A percentile compares a stretch with the other conserved stretches of the same genome.
These are phyloP conservation scores for Ormosia semicastrata DNA, from an alignment of 306 rosid species.

Conservation along the genomic window DNA sequence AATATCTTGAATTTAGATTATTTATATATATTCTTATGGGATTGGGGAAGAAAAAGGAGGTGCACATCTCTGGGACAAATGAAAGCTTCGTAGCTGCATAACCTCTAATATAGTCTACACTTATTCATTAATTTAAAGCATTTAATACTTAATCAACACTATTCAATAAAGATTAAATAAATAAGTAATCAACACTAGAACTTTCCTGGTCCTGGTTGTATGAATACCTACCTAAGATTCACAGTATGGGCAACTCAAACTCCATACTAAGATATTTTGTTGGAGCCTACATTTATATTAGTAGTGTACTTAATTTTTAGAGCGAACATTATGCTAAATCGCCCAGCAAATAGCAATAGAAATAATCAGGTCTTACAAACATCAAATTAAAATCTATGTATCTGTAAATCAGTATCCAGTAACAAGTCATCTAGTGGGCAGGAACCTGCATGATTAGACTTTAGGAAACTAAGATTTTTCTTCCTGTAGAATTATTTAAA, in stretches of 20 bases:
- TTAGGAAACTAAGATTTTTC: background rate
- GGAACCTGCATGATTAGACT: conserved; percentile 7
- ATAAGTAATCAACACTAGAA: background rate
- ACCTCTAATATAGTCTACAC: background rate
- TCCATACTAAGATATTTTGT: background rate
- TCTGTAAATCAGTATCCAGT: background rate
- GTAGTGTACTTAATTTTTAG: background rate
- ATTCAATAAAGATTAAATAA: too few relatives aligned
- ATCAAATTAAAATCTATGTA: background rate
- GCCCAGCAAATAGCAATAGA: background rate
- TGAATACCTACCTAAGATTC: background rate
- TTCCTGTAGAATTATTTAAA: background rate
- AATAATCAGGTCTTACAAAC: background rate
- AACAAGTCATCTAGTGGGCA: background rate
- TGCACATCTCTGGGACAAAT: background rate
- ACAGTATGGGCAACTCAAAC: conserved; percentile 5
- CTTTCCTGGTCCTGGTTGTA: background rate
- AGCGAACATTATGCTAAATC: background rate
- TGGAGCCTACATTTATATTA: background rate
- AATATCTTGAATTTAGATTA: background rate
- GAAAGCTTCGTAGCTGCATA: conserved; percentile 21
- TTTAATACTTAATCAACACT: background rate
- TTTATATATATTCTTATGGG: background rate
- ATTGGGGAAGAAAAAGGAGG: background rate
- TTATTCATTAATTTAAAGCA: conserved; percentile 1